Evolutionary conservation across 768 basidiomycete species (phyloP), one percentile per base, ranked within the genome.

Genomic region (Kwoniella dendrophila): DNA sequence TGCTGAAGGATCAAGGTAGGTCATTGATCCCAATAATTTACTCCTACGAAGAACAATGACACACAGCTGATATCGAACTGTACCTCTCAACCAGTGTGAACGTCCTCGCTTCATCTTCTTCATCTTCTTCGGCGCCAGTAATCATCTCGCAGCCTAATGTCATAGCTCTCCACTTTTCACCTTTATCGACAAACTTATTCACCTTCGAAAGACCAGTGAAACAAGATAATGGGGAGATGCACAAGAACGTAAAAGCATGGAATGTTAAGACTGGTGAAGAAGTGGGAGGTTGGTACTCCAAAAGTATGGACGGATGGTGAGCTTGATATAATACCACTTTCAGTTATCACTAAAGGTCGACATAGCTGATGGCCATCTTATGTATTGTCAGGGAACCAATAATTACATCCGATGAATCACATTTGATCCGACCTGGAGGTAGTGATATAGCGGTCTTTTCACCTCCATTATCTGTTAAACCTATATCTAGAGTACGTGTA

Each of bases 161-260:
- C 64, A 77, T 92, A 54, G 96, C 97, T 74, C 77, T 97, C 70
- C 85, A 84, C 71, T 96, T 99, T 80, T 98, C 95, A 5, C 94
- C 96, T 10, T 85, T 89, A 63, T 94, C 92, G 38, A 92, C 90
- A 0, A 97, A 91, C 79, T 75, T 99, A 43, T 94, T 92, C 55
- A 94, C 91, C 48, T 98, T 94, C 91, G 94, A 97, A 81, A 86
- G 96, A 61, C 90, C 89, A 85, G 86, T 86, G 71, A 96, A 96
- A 81, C 85, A 90, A 51, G 94, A 92, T 77, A 93, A 93, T 67
- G 60, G 60, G 12, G 91, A 90, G 16, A 91, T 92, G 80, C 90
- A 95, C 84, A 94, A 90, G 82, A 99, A 99, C 78, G 86, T 94
- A 62, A 87, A 90, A 62, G 83, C 97, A 67, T 99, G 93, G 83